These are phyloP conservation scores for Acacia confusa DNA, from an alignment of 306 rosid genomes.

Conservation along the genomic window DNA sequence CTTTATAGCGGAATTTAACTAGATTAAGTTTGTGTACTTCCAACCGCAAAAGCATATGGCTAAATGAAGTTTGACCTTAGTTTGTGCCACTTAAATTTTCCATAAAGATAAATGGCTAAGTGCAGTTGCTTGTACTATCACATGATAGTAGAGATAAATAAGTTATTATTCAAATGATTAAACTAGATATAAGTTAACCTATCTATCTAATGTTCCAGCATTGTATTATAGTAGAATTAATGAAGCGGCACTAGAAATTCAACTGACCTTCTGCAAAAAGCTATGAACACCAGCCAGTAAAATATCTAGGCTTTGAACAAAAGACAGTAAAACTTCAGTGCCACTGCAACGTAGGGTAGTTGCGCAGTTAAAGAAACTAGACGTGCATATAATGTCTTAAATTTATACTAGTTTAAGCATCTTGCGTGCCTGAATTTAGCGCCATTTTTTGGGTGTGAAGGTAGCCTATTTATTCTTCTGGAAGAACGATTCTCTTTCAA, in stretches of 20 bases:
- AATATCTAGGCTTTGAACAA: constrained; percentile 48
- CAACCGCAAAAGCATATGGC: background rate
- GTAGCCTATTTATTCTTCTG: constrained; percentile 50
- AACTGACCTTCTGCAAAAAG: constrained; percentile 68
- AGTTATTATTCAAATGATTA: constrained; percentile 7
- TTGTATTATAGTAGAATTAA: background rate
- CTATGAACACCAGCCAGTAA: constrained; percentile 55
- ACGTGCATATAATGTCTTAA: constrained; percentile 16
- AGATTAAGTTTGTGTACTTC: background rate
- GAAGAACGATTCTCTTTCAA: constrained; percentile 56
- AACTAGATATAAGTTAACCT: background rate
- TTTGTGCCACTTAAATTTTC: constrained; percentile 7
- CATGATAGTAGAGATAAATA: background rate
- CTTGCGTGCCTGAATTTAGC: constrained; percentile 74
- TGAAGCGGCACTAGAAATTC: constrained; percentile 26
- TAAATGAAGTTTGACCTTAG: background rate
- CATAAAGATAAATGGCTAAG: background rate
- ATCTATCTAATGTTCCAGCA: constrained; percentile 17
- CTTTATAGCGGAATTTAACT: background rate
- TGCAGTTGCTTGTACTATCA: constrained; percentile 5
- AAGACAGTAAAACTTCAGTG: constrained; percentile 67
- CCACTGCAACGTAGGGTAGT: constrained; percentile 58
- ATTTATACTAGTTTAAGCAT: constrained; percentile 16
- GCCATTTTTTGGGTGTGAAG: constrained; percentile 69
- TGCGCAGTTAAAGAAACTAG: constrained; percentile 14